phyloP scores from a whole-genome alignment of 371 early-diverging fungal species.

The Rhizopus microsporus region DNA sequence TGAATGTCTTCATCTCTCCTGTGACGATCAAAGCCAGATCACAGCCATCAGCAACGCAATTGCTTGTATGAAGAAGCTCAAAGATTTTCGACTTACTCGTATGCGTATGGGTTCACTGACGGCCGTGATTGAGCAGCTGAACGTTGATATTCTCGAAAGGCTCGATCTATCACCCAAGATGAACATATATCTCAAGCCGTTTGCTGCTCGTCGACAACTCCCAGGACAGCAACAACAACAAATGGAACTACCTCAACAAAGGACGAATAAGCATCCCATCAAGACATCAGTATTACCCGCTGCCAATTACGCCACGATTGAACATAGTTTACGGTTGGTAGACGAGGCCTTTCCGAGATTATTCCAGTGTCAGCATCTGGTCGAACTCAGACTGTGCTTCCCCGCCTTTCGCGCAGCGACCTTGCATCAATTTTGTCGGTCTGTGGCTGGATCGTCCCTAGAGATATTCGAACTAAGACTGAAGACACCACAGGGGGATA shows the following conservation, averaged over 20 bases:
- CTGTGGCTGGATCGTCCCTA: background rate
- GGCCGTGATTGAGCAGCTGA: slow-evolving; percentile 18
- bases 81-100: slow-evolving; percentile 45
- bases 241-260: background rate
- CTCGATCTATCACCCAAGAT: slow-evolving; percentile 36
- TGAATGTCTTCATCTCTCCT: slow-evolving; percentile 37
- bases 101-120: slow-evolving; percentile 33
- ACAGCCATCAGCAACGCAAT: slow-evolving; percentile 22
- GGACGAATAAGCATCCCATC: background rate
- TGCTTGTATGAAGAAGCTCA: slow-evolving; percentile 9
- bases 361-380: background rate
- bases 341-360: background rate
- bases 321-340: slow-evolving; percentile 3
- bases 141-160: slow-evolving; percentile 14
- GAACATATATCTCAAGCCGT: slow-evolving; percentile 13
- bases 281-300: background rate
- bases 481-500: background rate
- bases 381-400: slow-evolving; percentile 15
- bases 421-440: slow-evolving; percentile 1
- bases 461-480: slow-evolving; percentile 8
- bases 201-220: background rate
- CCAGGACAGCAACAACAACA: slow-evolving; percentile 5
- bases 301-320: slow-evolving; percentile 4
- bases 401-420: background rate
- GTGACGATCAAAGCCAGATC: slow-evolving; percentile 25